Evolutionary conservation across 345 rosid genomes (phyloP).

Genomic region (Clarkia xantiana): DNA sequence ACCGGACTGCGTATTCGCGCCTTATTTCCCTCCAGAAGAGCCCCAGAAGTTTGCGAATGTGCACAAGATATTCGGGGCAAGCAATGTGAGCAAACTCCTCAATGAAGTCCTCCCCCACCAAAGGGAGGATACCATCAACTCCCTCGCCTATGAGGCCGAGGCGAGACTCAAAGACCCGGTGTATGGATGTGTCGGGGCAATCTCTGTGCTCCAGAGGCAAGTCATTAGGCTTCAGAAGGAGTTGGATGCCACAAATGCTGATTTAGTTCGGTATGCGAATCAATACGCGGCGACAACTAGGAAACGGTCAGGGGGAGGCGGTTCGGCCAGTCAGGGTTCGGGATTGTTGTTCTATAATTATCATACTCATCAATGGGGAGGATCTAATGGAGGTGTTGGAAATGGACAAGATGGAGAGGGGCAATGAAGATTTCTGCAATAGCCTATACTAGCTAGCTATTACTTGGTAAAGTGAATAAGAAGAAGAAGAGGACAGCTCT

Average conservation of each 20-base stretch:
- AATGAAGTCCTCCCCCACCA: conserved; percentile 45
- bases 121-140: conserved; percentile 47
- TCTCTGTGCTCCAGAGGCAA: conserved; percentile 43
- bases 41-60: conserved; percentile 52
- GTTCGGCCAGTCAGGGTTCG: neutral
- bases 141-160: conserved; percentile 54
- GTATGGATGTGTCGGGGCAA: conserved; percentile 51
- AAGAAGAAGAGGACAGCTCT: no score
- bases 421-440: neutral
- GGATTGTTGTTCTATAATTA: conserved; percentile 3
- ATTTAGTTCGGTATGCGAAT: conserved; percentile 20
- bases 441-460: no score
- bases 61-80: conserved; percentile 51
- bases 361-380: conserved; percentile 16
- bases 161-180: conserved; percentile 47
- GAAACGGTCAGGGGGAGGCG: neutral
- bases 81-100: conserved; percentile 47
- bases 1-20: conserved; percentile 44
- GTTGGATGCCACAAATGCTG: conserved; percentile 37
- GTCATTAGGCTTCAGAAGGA: conserved; percentile 40
- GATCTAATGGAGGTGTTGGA: conserved; percentile 3
- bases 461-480: no score
- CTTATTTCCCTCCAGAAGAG: conserved; percentile 56
- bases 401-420: conserved; percentile 6
- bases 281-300: neutral